phyloP scores from a whole-genome alignment of 306 rosid genomes.

The Astragalus membranaceus region DNA sequence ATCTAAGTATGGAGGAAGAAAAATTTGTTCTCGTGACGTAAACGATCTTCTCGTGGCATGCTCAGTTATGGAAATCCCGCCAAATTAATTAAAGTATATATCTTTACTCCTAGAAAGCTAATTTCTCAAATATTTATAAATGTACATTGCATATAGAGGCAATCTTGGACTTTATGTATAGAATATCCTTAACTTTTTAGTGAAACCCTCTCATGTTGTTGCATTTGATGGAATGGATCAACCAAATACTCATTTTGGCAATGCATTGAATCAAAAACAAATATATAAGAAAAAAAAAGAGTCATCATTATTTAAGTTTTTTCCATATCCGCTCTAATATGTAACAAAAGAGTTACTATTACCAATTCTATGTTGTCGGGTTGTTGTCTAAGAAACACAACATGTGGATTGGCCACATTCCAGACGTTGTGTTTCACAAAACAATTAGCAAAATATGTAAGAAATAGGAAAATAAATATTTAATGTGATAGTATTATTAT shows the following conservation, averaged over 20 bases:
- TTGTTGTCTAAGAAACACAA: neutral
- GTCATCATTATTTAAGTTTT: neutral
- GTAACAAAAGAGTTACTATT: neutral
- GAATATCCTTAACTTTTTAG: neutral
- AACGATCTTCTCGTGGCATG: neutral
- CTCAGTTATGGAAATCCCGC: neutral
- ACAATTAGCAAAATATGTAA: neutral
- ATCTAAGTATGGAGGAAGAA: neutral
- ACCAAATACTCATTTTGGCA: neutral
- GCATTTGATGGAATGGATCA: neutral
- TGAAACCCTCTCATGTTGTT: neutral
- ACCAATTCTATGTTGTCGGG: neutral
- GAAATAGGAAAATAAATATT: too few species aligned
- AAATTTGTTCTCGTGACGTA: neutral
- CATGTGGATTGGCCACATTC: neutral
- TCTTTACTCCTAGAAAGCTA: neutral
- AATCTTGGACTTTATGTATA: neutral
- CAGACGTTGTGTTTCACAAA: neutral
- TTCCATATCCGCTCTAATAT: too few species aligned
- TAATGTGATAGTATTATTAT: too few species aligned
- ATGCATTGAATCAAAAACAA: slow-evolving; percentile 6
- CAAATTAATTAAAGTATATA: neutral
- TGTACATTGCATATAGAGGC: neutral
- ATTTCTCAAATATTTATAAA: neutral
- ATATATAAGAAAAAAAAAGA: neutral